Conservation (phyloP, 495 filamentous ascomycete species). For the Lophiotrema nucula region DNA sequence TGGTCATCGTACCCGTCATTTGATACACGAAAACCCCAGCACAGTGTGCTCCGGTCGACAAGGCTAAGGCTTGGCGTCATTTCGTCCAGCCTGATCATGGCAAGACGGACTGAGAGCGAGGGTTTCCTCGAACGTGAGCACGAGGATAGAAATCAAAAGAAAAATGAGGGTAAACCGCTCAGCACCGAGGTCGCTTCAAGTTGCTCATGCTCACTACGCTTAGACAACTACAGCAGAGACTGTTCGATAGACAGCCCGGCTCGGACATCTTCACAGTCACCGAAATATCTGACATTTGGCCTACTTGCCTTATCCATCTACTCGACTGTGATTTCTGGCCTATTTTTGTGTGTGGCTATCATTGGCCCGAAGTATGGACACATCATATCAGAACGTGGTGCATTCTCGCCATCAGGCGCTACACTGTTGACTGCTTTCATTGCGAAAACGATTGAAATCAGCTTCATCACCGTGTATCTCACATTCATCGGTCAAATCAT, state of each 20-base stretch:
- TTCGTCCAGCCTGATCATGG: neutral
- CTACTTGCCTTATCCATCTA: neutral
- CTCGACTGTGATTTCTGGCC: neutral
- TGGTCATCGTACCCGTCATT: no score
- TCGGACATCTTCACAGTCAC: neutral
- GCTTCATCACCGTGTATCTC: neutral
- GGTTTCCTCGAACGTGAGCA: neutral
- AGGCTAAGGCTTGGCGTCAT: neutral
- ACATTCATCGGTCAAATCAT: neutral
- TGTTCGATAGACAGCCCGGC: neutral
- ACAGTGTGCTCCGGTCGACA: no score
- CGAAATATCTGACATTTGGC: neutral
- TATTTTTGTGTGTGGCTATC: neutral
- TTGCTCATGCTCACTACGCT: neutral
- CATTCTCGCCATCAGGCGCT: neutral
- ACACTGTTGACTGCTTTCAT: constrained; percentile 1
- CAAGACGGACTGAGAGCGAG: neutral
- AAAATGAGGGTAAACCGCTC: neutral
- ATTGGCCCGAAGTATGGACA: neutral
- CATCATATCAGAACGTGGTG: neutral
- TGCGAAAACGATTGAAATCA: constrained; percentile 1
- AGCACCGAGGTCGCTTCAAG: neutral
- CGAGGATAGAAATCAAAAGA: neutral
- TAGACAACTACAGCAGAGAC: neutral
- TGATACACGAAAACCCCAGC: no score